Conservation (phyloP, 257 asterid species). For the Ilex aquifolium region DNA sequence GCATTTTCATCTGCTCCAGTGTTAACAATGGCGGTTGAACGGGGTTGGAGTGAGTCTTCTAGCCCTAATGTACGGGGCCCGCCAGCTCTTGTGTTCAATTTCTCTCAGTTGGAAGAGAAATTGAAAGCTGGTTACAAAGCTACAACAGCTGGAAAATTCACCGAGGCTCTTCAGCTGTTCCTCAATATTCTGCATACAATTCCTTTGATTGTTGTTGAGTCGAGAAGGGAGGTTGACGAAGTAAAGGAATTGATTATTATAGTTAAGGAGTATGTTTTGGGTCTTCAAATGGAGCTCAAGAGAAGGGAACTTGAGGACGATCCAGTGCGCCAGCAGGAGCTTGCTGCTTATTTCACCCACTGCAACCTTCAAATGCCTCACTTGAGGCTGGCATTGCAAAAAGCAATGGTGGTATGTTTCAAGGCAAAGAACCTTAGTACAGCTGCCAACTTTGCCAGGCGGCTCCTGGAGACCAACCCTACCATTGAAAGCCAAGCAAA, state of each 20-base stretch:
- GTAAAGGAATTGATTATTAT: constrained; percentile 64
- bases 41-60: constrained; percentile 77
- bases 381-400: constrained; percentile 57
- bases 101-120: constrained; percentile 76
- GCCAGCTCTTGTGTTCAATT: constrained; percentile 66
- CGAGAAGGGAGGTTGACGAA: constrained; percentile 79
- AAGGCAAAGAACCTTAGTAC: constrained; percentile 53
- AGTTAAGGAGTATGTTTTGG: constrained; percentile 69
- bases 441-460: constrained; percentile 78
- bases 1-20: constrained; percentile 73
- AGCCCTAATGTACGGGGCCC: constrained; percentile 73
- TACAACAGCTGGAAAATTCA: constrained; percentile 66
- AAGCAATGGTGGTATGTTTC: constrained; percentile 60
- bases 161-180: constrained; percentile 65
- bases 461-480: constrained; percentile 76
- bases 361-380: constrained; percentile 77
- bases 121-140: constrained; percentile 67
- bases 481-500: constrained; percentile 47
- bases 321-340: constrained; percentile 78
- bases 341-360: constrained; percentile 87
- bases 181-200: constrained; percentile 59
- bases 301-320: constrained; percentile 67
- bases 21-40: constrained; percentile 61
- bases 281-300: constrained; percentile 74
- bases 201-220: constrained; percentile 72